phyloP scores from a whole-genome alignment of 768 basidiomycete genomes.

The Wakefieldia striispora region DNA sequence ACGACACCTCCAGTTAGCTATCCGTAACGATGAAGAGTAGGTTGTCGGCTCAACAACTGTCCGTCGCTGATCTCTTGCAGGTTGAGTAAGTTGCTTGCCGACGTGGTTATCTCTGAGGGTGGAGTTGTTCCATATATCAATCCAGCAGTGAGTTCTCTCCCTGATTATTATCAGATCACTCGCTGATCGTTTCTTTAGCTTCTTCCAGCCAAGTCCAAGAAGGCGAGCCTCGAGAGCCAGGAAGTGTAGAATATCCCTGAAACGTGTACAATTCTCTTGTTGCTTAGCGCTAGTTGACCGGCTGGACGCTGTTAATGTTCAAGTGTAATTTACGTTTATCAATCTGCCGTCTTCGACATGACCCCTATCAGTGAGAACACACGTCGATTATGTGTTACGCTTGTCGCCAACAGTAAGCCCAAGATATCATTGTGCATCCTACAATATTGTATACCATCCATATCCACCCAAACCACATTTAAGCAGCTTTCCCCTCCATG shows the following conservation, averaged over 20 bases:
- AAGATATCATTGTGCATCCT: slow-evolving; percentile 30
- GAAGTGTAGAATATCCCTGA: slow-evolving; percentile 23
- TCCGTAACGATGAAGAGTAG: slow-evolving; percentile 90
- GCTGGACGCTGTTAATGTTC: slow-evolving; percentile 4
- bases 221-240: slow-evolving; percentile 32
- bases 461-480: slow-evolving; percentile 9
- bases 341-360: no score
- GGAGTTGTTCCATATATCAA: slow-evolving; percentile 88
- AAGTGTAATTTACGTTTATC: no score
- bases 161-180: no score
- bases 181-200: slow-evolving; percentile 16
- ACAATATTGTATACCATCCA: slow-evolving; percentile 24
- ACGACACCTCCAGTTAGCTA: slow-evolving; percentile 91
- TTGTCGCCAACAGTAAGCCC: no score
- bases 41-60: slow-evolving; percentile 18
- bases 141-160: slow-evolving; percentile 41
- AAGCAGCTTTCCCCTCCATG: slow-evolving; percentile 67
- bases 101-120: slow-evolving; percentile 93
- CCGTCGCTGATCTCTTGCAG: slow-evolving; percentile 32
- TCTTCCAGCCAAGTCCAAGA: slow-evolving; percentile 31
- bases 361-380: neutral
- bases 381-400: no score
- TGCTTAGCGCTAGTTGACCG: neutral
- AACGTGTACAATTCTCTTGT: neutral
- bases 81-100: slow-evolving; percentile 67